Evolutionary conservation across 2,329 filamentous ascomycete species (phyloP).

Genomic region (Colletotrichum simmondsii): DNA sequence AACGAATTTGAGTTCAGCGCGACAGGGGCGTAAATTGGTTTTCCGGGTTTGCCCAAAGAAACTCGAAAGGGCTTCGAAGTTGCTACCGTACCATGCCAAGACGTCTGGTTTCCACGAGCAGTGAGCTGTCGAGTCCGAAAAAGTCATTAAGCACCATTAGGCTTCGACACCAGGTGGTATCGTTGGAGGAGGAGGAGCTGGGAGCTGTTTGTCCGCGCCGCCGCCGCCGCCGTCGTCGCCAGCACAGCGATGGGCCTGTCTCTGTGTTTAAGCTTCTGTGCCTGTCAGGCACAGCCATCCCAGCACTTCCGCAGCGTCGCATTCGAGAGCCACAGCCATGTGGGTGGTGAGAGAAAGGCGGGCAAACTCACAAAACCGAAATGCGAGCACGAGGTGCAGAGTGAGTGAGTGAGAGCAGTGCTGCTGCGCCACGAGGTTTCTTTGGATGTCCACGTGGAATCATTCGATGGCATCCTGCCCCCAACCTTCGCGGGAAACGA

Average conservation of each 20-base stretch:
- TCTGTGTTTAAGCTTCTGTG: neutral
- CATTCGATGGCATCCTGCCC: neutral
- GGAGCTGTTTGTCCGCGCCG: neutral
- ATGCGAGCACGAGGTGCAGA: neutral
- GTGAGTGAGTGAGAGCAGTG: neutral
- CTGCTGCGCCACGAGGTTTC: neutral
- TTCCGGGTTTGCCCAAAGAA: no score
- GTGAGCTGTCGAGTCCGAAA: neutral
- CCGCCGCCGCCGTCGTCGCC: no score
- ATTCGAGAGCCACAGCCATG: neutral
- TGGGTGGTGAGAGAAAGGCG: no score
- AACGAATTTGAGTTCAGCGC: neutral
- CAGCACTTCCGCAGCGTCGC: constrained; percentile 18
- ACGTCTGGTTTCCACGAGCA: neutral
- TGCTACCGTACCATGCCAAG: neutral
- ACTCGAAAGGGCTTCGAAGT: no score
- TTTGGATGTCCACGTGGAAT: neutral
- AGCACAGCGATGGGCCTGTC: neutral
- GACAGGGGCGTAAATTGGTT: no score
- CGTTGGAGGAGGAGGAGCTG: neutral
- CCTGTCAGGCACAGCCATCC: constrained; percentile 1
- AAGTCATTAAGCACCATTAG: neutral
- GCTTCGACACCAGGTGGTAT: neutral
- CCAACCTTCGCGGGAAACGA: neutral
- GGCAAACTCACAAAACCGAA: neutral